phyloP scores from a whole-genome alignment of 371 early-diverging fungal species.

The Globomyces sp. region DNA sequence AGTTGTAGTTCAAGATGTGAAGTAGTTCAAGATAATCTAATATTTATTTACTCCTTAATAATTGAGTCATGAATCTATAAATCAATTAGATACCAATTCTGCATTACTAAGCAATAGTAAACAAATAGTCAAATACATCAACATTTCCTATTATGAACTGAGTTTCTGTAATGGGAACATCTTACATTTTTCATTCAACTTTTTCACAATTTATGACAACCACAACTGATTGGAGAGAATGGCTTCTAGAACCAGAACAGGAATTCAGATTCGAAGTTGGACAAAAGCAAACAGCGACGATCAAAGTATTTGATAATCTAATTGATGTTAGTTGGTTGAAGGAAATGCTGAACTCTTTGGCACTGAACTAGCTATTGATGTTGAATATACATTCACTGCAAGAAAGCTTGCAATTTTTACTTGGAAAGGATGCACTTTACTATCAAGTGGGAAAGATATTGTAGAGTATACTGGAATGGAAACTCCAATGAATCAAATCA shows the following conservation, averaged over 20 bases:
- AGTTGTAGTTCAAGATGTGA: too few relatives aligned
- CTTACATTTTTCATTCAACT: too few relatives aligned
- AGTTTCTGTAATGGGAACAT: too few relatives aligned
- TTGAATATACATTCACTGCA: constrained; percentile 74
- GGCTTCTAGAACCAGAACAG: constrained; percentile 54
- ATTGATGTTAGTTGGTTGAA: constrained; percentile 45
- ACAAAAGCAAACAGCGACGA: constrained; percentile 28
- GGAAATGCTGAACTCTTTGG: constrained; percentile 89
- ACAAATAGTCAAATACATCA: too few relatives aligned
- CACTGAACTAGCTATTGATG: constrained; percentile 77
- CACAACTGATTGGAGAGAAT: background rate
- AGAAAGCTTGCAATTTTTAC: constrained; percentile 89
- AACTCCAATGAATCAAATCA: constrained; percentile 88
- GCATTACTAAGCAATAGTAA: too few relatives aligned
- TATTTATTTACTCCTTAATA: too few relatives aligned
- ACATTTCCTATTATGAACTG: too few relatives aligned
- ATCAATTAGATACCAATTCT: too few relatives aligned
- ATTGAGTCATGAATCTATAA: too few relatives aligned
- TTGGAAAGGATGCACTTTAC: constrained; percentile 87
- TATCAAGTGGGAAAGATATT: constrained; percentile 63
- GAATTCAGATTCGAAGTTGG: constrained; percentile 80
- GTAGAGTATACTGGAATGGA: constrained; percentile 89
- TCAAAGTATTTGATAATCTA: constrained; percentile 43
- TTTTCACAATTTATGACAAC: too few relatives aligned
- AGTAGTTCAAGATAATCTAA: too few relatives aligned